These are phyloP conservation scores for Quercus suber DNA, from an alignment of 306 rosid species.

Conservation along the genomic window DNA sequence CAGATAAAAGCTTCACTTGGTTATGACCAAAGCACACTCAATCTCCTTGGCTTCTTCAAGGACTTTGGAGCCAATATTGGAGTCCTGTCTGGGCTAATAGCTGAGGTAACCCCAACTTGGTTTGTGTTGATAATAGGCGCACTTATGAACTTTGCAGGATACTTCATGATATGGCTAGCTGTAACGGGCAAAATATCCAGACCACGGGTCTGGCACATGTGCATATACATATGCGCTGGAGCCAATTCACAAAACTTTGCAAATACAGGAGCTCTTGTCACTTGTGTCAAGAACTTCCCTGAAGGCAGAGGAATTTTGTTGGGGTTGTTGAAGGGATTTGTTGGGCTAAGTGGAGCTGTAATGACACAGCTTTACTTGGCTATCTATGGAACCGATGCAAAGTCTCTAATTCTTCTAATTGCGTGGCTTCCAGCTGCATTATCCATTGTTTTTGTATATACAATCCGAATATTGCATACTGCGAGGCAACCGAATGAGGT, in stretches of 20 bases:
- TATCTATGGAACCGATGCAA: constrained; percentile 41
- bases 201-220: constrained; percentile 59
- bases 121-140: constrained; percentile 46
- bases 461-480: constrained; percentile 27
- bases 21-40: constrained; percentile 45
- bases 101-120: constrained; percentile 52
- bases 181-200: constrained; percentile 35
- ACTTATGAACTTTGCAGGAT: constrained; percentile 42
- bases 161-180: constrained; percentile 53
- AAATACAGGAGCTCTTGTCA: constrained; percentile 43
- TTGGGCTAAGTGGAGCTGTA: constrained; percentile 57
- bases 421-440: constrained; percentile 55
- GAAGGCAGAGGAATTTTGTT: constrained; percentile 49
- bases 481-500: constrained; percentile 31
- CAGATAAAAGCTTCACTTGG: constrained; percentile 44
- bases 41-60: constrained; percentile 41
- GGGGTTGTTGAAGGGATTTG: constrained; percentile 51
- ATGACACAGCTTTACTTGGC: constrained; percentile 45
- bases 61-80: constrained; percentile 54
- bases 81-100: constrained; percentile 42
- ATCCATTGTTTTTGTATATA: constrained; percentile 35
- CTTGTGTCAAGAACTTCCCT: constrained; percentile 50
- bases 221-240: constrained; percentile 41
- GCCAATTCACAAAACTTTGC: constrained; percentile 56
- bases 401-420: constrained; percentile 42